Evolutionary conservation across 192 early-diverging fungal species (phyloP), one percentile per base, ranked within the genome.

Genomic region (Gigaspora rosea): DNA sequence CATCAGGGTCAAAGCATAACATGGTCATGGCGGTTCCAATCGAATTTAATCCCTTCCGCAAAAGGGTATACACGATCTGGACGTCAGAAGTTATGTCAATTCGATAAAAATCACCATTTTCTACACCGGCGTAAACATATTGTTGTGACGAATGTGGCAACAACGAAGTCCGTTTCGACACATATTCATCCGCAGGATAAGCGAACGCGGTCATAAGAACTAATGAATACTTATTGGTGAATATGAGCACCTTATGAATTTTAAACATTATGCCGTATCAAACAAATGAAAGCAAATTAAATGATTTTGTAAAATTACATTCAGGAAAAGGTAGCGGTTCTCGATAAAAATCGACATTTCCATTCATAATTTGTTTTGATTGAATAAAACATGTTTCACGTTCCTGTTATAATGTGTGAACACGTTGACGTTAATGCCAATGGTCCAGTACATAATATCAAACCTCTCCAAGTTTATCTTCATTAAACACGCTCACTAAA

Each of bases 51-150:
- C 52, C 70, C 11, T 66, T 46, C 7, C 27, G 52, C 22, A 71
- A 27, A 11, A 71, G 32, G 46, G 49, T 52, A 56, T 54, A 71
- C 27, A 35, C 6, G 16, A 71, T 71, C 10, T 22, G 22, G 51
- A 2, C 52, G 2, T 56, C 52, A 20, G 48, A 20, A 16, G 18
- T 41, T 33, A 71, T 51, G 16, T 71, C 70, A 54, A 71, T 71
- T 8, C 70, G 13, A 35, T 71, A 56, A 3, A 71, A 36, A 27
- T 32, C 27, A 8, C 70, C 70, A 56, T 51, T n/a, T 41, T 71
- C 70, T 15, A 71, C 16, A 33, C 70, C 70, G 15, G 70, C 70
- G 22, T 71, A 71, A 18, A 71, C 13, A 54, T 71, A 71, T 36
- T 66, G 64, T 66, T 66, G 35, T n/a, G 64, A 35, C 8, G 15